Percentiles rank a stretch among this genome's conserved stretches.
Evolutionary conservation across 108 stramenopile genomes (phyloP).

Genomic region (Hondaea fermentalgiana): DNA sequence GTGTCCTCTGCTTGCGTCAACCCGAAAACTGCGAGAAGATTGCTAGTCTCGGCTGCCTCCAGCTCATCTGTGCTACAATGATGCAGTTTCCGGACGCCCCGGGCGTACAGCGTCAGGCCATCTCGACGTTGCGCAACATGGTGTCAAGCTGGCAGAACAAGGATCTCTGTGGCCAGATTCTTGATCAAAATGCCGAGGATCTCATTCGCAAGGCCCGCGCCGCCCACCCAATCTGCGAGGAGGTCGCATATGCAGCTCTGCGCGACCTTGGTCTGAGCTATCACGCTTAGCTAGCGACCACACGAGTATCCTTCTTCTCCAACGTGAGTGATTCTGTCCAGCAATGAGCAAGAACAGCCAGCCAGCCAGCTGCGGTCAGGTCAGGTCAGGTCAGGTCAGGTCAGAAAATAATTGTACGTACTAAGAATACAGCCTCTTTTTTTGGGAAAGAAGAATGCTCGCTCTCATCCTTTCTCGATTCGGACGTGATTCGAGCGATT

Average conservation of each 20-base stretch:
- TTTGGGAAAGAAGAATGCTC: background rate
- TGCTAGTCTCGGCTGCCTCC: background rate
- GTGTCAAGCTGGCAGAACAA: constrained; percentile 16
- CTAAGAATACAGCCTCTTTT: background rate
- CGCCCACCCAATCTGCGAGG: background rate
- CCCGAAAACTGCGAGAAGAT: background rate
- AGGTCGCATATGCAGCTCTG: background rate
- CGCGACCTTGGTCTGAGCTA: background rate
- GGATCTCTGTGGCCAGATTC: background rate
- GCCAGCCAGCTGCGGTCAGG: no score
- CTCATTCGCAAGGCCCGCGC: background rate
- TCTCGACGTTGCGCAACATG: background rate
- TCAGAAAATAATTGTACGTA: background rate
- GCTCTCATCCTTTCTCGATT: background rate
- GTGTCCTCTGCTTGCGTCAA: background rate
- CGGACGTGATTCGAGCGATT: no score
- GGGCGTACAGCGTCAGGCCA: background rate
- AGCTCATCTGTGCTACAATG: background rate
- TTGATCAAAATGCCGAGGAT: background rate
- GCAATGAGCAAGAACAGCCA: no score
- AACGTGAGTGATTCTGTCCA: no score
- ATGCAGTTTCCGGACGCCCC: background rate
- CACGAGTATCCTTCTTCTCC: no score
- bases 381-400: no score
- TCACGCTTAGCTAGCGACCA: background rate